Percentiles rank a stretch among this genome's conserved stretches.
Evolutionary conservation across 1,139 yeast genomes (phyloP).

Genomic region (Suhomyces yuchorum): DNA sequence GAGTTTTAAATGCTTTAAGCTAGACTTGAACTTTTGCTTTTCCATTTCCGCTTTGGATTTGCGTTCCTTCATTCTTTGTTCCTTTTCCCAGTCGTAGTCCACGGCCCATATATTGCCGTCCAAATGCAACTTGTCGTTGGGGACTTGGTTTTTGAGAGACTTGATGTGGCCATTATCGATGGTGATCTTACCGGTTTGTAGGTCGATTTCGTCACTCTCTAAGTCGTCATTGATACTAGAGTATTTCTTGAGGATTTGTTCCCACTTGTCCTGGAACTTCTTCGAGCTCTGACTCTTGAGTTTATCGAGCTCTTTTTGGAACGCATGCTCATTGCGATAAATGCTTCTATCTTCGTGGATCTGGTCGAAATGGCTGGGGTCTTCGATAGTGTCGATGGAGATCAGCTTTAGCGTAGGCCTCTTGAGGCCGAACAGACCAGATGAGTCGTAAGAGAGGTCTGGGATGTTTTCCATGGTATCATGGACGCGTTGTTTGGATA

Average conservation of each 20-base stretch:
- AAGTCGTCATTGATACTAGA: slow-evolving; percentile 49
- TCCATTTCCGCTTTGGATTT: slow-evolving; percentile 16
- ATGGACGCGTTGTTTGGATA: slow-evolving; percentile 1
- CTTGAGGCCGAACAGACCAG: slow-evolving; percentile 1
- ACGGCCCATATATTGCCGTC: slow-evolving; percentile 20
- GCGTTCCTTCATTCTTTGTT: slow-evolving; percentile 24
- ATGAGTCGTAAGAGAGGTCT: slow-evolving; percentile 16
- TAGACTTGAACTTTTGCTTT: slow-evolving; percentile 24
- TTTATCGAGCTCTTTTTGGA: slow-evolving; percentile 27
- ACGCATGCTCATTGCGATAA: slow-evolving; percentile 16
- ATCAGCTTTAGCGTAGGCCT: slow-evolving; percentile 6
- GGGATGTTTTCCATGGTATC: slow-evolving; percentile 17
- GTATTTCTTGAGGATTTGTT: slow-evolving; percentile 55
- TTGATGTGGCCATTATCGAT: slow-evolving; percentile 67
- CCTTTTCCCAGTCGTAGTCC: slow-evolving; percentile 13
- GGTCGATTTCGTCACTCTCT: slow-evolving; percentile 68
- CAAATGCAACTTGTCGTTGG: slow-evolving; percentile 11
- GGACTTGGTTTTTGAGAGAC: slow-evolving; percentile 27
- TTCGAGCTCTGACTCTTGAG: slow-evolving; percentile 32
- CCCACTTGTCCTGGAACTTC: slow-evolving; percentile 52
- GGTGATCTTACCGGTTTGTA: slow-evolving; percentile 58
- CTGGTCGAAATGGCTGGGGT: slow-evolving; percentile 1
- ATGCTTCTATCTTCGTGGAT: slow-evolving; percentile 3
- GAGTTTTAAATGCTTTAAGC: slow-evolving; percentile 22
- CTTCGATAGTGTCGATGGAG: slow-evolving; percentile 6